These are phyloP conservation scores for Populus pruinosa DNA, from an alignment of 345 rosid genomes.

Conservation along the genomic window DNA sequence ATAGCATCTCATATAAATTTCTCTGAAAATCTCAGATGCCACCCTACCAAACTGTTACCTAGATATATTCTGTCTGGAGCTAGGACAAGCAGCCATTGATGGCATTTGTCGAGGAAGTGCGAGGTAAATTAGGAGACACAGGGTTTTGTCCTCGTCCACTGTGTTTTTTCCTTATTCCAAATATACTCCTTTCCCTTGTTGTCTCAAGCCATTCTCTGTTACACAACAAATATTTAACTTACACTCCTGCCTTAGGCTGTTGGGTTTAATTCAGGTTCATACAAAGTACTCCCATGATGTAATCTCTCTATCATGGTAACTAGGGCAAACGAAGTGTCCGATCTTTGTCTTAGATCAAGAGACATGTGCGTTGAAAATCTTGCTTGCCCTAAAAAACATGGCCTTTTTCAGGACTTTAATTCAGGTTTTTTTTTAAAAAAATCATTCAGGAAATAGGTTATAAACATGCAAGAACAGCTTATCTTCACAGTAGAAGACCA, in stretches of 20 bases:
- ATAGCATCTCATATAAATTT: too few species aligned
- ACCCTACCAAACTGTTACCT: too few species aligned
- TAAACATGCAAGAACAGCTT: too few species aligned
- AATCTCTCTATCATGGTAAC: slow-evolving; percentile 9
- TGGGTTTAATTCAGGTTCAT: background rate
- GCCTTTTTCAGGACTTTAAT: background rate
- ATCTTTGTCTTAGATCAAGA: slow-evolving; percentile 17
- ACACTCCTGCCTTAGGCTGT: background rate
- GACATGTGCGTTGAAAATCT: slow-evolving; percentile 3
- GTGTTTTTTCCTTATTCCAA: background rate
- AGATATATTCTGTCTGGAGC: too few species aligned
- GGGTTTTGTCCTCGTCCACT: background rate
- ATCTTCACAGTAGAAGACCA: too few species aligned
- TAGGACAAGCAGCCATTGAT: background rate
- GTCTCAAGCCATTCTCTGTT: background rate
- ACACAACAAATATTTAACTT: background rate
- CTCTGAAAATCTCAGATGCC: too few species aligned
- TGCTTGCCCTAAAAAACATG: background rate
- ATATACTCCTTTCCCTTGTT: background rate
- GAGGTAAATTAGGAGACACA: background rate
- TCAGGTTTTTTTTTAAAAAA: too few species aligned
- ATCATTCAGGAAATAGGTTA: too few species aligned
- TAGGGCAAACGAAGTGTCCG: slow-evolving; percentile 17
- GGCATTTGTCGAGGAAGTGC: background rate
- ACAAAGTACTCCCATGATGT: background rate